Conservation (phyloP, 1,139 yeast genomes). For the Candida labiduridarum region DNA sequence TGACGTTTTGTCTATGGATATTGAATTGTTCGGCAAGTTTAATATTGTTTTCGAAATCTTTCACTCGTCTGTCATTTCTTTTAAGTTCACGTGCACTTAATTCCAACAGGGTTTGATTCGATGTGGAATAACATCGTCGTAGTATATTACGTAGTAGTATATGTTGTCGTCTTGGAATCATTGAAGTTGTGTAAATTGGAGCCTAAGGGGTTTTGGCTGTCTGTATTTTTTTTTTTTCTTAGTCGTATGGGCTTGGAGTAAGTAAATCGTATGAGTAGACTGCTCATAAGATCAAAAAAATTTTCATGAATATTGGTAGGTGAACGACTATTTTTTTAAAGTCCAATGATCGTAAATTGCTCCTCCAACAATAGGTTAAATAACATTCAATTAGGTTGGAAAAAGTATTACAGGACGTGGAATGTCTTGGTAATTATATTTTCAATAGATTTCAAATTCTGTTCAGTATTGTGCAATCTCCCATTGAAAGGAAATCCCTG, state of each 20-base stretch:
- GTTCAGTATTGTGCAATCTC: too few species aligned
- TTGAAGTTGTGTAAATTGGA: not conserved
- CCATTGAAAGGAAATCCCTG: too few species aligned
- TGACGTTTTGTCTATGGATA: constrained; percentile 22
- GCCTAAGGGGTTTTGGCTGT: not conserved
- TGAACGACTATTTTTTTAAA: not conserved
- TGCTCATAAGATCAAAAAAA: not conserved
- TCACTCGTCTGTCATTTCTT: constrained; percentile 11
- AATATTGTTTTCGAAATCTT: constrained; percentile 12
- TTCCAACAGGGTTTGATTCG: not conserved
- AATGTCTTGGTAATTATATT: too few species aligned
- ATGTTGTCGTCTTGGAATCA: constrained; percentile 1
- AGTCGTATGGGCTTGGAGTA: not conserved
- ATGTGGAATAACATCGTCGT: constrained; percentile 1
- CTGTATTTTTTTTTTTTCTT: not conserved
- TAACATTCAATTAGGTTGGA: too few species aligned
- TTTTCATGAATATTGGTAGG: not conserved
- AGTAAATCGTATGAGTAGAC: not conserved
- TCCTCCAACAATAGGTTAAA: too few species aligned
- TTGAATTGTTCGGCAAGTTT: constrained; percentile 19
- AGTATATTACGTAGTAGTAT: not conserved
- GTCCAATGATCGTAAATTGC: too few species aligned
- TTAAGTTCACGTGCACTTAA: not conserved
- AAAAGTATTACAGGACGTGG: too few species aligned
- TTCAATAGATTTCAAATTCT: too few species aligned